Base-by-base conservation (phyloP, 2,329 filamentous ascomycete genomes). In the Epichloe sibirici region DNA sequence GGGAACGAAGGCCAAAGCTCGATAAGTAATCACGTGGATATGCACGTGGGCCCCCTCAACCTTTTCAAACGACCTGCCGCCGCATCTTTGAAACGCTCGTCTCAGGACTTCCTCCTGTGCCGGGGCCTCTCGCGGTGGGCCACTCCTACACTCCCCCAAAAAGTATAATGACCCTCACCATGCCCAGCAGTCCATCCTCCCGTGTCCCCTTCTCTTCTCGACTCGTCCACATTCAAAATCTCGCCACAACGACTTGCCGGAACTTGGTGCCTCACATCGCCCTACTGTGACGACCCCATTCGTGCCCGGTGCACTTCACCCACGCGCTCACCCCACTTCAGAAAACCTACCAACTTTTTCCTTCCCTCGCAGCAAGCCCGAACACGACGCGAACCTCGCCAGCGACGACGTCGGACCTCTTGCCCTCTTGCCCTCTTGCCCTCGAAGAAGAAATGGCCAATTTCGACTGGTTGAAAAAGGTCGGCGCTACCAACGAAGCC, bases 401-500 rank as follows among this genome's bases (percentile, higher is more conserved):
- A 17, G 17, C 38, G 6, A 40, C 15, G 38, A 23, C 11, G 17
- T 23, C 21, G 4, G 11, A 38, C 34, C 12, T 38, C 5, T 35
- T 3, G 37, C 15, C 13, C 23, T 23, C 23, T 23, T 3, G 3
- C 28, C 28, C 8, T 2, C 28, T 17, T 17, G 17, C 17, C 17
- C 17, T 21, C 17, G 17, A 21, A 21, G 31, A 31, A 34, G 46
- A 25, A 38, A 74, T 74, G 69, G 76, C 73, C 56, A 71, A 77
- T 63, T 82, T 81, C 63, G 75, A 75, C 64, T 82, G 75, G 71
- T 74, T 82, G 58, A 61, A 61, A 60, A 72, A 68, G 54, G 74
- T 82, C 59, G 79, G 79, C 65, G 79, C 78, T 48, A 81, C 79
- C 17, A 69, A 71, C 38, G 67, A 79, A 63, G 78, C 78, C 58